These are phyloP conservation scores for Macadamia tetraphylla DNA, from an alignment of 164 flowering plant genomes.

Conservation along the genomic window DNA sequence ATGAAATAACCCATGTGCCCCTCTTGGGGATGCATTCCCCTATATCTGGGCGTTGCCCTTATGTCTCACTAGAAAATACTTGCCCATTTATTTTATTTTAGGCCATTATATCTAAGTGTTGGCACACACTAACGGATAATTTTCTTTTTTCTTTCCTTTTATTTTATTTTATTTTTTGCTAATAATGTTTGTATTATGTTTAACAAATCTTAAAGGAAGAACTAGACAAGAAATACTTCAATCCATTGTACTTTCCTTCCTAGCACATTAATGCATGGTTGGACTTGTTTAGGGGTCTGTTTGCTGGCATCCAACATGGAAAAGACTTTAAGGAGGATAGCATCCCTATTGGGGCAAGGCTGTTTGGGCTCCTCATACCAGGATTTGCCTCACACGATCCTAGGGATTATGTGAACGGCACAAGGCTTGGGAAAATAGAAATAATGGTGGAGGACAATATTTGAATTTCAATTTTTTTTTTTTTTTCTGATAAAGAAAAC, in stretches of 20 bases:
- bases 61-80: too few relatives aligned
- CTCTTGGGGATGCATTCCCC: too few relatives aligned
- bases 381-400: slow-evolving; percentile 19
- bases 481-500: too few relatives aligned
- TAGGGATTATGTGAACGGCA: slow-evolving; percentile 20
- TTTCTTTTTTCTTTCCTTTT: too few relatives aligned
- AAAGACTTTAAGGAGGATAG: slow-evolving; percentile 15
- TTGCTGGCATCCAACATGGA: slow-evolving; percentile 3
- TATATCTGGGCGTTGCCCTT: too few relatives aligned
- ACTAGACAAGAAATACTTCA: slow-evolving; percentile 26
- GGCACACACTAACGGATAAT: too few relatives aligned
- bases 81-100: too few relatives aligned
- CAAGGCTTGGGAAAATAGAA: neutral
- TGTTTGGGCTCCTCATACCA: slow-evolving; percentile 11
- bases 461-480: too few relatives aligned
- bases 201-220: slow-evolving; percentile 24
- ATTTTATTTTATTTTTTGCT: too few relatives aligned
- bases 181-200: neutral
- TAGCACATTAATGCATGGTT: slow-evolving; percentile 13
- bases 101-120: too few relatives aligned
- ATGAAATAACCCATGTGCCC: too few relatives aligned
- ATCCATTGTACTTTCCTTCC: neutral
- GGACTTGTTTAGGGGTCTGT: slow-evolving; percentile 11
- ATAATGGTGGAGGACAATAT: too few relatives aligned
- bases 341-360: slow-evolving; percentile 1